These are phyloP conservation scores for Brasilioporus rufonigricans DNA, from an alignment of 768 basidiomycete species.

Conservation along the genomic window DNA sequence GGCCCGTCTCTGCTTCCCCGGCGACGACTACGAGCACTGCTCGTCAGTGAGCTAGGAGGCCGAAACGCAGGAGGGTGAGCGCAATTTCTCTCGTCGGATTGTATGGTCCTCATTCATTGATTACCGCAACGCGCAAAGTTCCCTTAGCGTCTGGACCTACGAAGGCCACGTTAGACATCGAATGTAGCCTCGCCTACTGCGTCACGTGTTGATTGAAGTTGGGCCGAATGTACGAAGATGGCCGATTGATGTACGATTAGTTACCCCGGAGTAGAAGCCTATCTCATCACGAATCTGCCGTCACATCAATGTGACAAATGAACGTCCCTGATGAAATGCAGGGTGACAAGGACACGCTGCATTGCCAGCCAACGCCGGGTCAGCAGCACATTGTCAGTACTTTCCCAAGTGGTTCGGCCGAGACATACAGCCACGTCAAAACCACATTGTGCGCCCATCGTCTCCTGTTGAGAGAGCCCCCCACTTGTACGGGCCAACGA, in stretches of 20 bases:
- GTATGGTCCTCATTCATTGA: too few species aligned
- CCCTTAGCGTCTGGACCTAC: too few species aligned
- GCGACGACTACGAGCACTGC: not conserved
- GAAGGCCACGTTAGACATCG: too few species aligned
- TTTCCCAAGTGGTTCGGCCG: not conserved
- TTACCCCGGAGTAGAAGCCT: too few species aligned
- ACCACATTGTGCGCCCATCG: not conserved
- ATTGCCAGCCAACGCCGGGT: not conserved
- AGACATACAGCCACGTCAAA: not conserved
- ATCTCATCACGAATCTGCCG: not conserved
- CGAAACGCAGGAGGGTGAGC: too few species aligned
- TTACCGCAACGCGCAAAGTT: too few species aligned
- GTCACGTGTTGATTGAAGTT: too few species aligned
- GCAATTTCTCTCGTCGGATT: too few species aligned
- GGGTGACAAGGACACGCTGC: not conserved
- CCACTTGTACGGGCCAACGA: not conserved
- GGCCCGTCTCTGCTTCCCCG: slow-evolving; percentile 25
- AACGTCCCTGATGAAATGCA: not conserved
- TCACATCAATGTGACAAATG: not conserved
- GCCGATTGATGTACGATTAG: too few species aligned
- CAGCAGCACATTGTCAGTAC: not conserved
- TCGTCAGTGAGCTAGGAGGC: not conserved
- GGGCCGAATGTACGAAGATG: not conserved
- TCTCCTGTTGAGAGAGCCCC: not conserved
- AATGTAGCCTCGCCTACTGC: too few species aligned